Conservation (phyloP, 306 rosid genomes). For the Echinosophora koreensis region DNA sequence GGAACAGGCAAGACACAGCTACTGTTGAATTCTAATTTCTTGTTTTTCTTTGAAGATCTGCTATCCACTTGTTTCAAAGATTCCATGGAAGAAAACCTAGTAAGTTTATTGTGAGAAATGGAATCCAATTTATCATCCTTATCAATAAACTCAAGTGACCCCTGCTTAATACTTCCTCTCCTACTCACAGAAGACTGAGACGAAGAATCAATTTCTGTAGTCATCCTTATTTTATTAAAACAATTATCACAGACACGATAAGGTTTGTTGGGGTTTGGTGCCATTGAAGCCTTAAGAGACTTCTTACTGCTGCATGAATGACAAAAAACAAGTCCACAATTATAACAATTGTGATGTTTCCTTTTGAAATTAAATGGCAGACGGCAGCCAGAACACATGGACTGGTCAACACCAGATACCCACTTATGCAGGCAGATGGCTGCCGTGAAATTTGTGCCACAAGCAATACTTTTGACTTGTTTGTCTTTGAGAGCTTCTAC, state of each 20-base stretch:
- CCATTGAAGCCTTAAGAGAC: slow-evolving; percentile 97
- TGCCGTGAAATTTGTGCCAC: slow-evolving; percentile 94
- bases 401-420: slow-evolving; percentile 99
- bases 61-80: slow-evolving; percentile 90
- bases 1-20: slow-evolving; percentile 96
- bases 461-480: slow-evolving; percentile 93
- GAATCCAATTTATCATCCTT: slow-evolving; percentile 85
- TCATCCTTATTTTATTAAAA: slow-evolving; percentile 79
- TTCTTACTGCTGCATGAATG: slow-evolving; percentile 99
- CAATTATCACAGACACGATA: slow-evolving; percentile 99
- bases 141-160: slow-evolving; percentile 71
- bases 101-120: slow-evolving; percentile 77
- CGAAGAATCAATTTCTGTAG: slow-evolving; percentile 77
- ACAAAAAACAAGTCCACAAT: slow-evolving; percentile 98
- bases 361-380: slow-evolving; percentile 95
- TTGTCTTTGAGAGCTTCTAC: slow-evolving; percentile 95
- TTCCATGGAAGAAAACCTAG: slow-evolving; percentile 81
- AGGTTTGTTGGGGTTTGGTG: slow-evolving; percentile 98
- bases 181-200: slow-evolving; percentile 85
- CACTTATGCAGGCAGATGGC: slow-evolving; percentile 98
- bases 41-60: slow-evolving; percentile 90
- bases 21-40: slow-evolving; percentile 94
- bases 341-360: slow-evolving; percentile 96
- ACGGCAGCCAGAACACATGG: slow-evolving; percentile 99
- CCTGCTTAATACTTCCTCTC: slow-evolving; percentile 91